Evolutionary conservation across 495 filamentous ascomycete genomes (phyloP).

Genomic region (Xylaria bambusicola): DNA sequence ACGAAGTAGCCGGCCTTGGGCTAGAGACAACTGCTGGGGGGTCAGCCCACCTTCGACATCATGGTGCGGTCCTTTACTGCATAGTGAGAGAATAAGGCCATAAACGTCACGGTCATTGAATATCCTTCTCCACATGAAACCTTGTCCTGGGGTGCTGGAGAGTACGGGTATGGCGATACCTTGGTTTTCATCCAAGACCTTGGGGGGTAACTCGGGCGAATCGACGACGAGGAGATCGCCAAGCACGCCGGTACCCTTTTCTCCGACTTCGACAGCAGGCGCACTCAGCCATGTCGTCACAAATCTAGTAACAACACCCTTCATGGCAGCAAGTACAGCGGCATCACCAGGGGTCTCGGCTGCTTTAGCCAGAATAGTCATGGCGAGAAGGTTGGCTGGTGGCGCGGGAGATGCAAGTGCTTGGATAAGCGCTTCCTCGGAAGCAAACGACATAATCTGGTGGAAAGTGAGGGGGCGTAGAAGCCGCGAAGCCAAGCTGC

Average conservation of each 20-base stretch:
- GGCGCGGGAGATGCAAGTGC: constrained; percentile 61
- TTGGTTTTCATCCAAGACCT: constrained; percentile 30
- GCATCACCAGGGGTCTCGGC: constrained; percentile 60
- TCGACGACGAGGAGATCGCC: constrained; percentile 71
- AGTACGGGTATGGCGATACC: constrained; percentile 40
- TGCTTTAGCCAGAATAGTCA: constrained; percentile 74
- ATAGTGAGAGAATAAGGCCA: constrained; percentile 61
- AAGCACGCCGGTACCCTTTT: constrained; percentile 66
- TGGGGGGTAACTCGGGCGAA: constrained; percentile 52
- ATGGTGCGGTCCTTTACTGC: constrained; percentile 49
- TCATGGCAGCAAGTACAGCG: constrained; percentile 67
- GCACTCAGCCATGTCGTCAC: constrained; percentile 73
- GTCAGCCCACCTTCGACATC: constrained; percentile 42
- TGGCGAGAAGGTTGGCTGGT: constrained; percentile 68
- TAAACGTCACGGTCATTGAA: constrained; percentile 71
- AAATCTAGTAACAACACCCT: constrained; percentile 60
- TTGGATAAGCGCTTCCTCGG: constrained; percentile 54
- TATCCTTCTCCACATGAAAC: constrained; percentile 70
- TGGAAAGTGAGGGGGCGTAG: constrained; percentile 53
- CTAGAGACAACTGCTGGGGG: constrained; percentile 68
- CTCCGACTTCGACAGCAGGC: constrained; percentile 70
- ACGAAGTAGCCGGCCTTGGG: constrained; percentile 74
- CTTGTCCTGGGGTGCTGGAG: constrained; percentile 56
- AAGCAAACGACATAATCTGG: constrained; percentile 53
- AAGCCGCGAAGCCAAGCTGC: constrained; percentile 54